These are phyloP conservation scores for Spinacia oleracea DNA, from an alignment of 179 eudicot genomes.

Conservation along the genomic window DNA sequence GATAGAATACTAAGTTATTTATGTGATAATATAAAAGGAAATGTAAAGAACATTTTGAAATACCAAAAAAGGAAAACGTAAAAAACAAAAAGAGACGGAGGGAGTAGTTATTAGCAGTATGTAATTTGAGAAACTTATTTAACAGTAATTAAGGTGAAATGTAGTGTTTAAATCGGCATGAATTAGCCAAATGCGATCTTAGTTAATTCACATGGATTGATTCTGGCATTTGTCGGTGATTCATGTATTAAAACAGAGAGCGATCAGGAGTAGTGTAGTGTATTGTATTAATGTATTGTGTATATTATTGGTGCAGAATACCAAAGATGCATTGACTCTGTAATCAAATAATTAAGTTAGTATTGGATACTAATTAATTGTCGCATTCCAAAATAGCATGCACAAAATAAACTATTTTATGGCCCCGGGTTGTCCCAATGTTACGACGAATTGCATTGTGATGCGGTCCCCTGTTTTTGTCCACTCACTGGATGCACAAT, in stretches of 20 bases:
- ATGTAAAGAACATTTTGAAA: too few relatives aligned
- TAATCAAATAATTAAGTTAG: background rate
- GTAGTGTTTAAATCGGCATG: background rate
- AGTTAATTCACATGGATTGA: slow-evolving; percentile 17
- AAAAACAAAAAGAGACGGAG: too few relatives aligned
- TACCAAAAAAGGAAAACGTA: too few relatives aligned
- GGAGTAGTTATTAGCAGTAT: too few relatives aligned
- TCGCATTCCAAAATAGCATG: background rate
- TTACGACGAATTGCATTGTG: background rate
- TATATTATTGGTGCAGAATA: background rate
- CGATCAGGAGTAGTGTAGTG: background rate
- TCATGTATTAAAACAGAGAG: background rate
- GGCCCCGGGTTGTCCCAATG: background rate
- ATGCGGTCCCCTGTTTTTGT: background rate
- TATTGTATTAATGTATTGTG: too few relatives aligned
- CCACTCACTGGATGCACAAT: background rate
- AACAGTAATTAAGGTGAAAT: background rate
- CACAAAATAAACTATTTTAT: background rate
- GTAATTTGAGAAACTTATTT: too few relatives aligned
- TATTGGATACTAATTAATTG: background rate
- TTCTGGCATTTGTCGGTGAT: slow-evolving; percentile 16
- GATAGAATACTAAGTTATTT: too few relatives aligned
- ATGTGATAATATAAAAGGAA: too few relatives aligned
- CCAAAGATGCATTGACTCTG: slow-evolving; percentile 19
- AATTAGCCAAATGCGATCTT: background rate